Evolutionary conservation across 2,329 filamentous ascomycete genomes (phyloP), one percentile per base, ranked within the genome.

Genomic region (Waltergamsia citrina): DNA sequence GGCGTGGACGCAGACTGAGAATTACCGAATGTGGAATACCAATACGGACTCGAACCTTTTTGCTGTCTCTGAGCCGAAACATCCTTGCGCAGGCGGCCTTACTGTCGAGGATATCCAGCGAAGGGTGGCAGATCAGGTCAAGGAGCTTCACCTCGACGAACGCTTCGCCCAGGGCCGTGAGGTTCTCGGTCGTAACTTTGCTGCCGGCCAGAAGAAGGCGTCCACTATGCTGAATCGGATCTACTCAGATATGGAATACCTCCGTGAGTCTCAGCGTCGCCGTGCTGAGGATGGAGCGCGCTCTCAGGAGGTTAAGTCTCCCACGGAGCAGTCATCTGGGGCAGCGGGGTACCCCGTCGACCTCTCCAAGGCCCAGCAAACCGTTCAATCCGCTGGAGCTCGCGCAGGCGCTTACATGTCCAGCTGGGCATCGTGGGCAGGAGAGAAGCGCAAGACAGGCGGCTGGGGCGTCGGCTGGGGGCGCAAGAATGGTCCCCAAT

Each of bases 91-190:
- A 1, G 92, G 92, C 18, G 90, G 87, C 1, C 69, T 98, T 15
- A 88, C 82, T 2, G 87, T 98, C 41, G 92, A 96, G 45, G 92
- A 98, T 53, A 81, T 98, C 10, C 90, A 95, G 53, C 75, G 92
- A 33, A 74, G 92, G 17, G 72, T 98, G 22, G 79, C 86, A 23
- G 84, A 93, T 54, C 92, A 96, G 59, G 85, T 98, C 32, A 83
- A 90, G 44, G 90, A 96, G 40, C 71, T 96, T 32, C 88, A 96
- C 53, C 71, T 96, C 3, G 92, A 98, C 53, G 92, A 96, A 53
- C 77, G 85, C 7, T 78, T 96, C 38, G 81, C 84, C 1, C 80
- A 85, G 39, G 84, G 87, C 7, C 75, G 79, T 35, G 92, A 96
- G 54, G 83, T 81, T 0, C 68, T 96, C 3, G 86, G 85, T n/a